These are phyloP conservation scores for Saturnispora hagleri DNA, from an alignment of 805 yeast genomes.

Conservation along the genomic window DNA sequence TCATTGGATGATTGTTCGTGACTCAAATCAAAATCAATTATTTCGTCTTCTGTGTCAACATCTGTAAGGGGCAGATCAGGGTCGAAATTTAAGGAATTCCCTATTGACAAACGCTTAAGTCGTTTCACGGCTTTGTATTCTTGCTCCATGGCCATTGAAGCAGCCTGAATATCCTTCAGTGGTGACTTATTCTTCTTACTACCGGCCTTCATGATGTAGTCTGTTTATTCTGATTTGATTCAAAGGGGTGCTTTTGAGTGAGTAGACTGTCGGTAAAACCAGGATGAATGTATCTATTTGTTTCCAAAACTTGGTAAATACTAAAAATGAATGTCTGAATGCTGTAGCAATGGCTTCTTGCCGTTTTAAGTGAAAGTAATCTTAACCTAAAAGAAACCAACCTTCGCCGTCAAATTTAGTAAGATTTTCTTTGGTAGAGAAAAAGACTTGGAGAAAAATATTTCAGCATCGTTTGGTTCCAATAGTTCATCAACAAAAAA, in stretches of 20 bases:
- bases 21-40: background rate
- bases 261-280: background rate
- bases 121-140: constrained; percentile 69
- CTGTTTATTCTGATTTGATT: background rate
- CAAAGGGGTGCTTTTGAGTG: background rate
- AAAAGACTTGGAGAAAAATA: background rate
- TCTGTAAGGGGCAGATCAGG: constrained; percentile 52
- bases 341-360: background rate
- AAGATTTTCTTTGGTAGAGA: background rate
- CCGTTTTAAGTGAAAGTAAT: background rate
- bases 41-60: background rate
- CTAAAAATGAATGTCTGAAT: background rate
- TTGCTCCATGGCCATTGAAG: constrained; percentile 69
- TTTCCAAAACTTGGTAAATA: background rate
- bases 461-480: background rate
- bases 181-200: constrained; percentile 20
- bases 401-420: background rate
- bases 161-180: constrained; percentile 37
- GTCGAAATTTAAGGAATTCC: constrained; percentile 49
- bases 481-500: background rate
- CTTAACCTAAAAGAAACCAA: background rate
- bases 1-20: background rate
- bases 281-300: background rate
- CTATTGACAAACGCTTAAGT: constrained; percentile 64
- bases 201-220: background rate